phyloP scores from a whole-genome alignment of 192 early-diverging fungal genomes.

The Umbelopsis sp. region DNA sequence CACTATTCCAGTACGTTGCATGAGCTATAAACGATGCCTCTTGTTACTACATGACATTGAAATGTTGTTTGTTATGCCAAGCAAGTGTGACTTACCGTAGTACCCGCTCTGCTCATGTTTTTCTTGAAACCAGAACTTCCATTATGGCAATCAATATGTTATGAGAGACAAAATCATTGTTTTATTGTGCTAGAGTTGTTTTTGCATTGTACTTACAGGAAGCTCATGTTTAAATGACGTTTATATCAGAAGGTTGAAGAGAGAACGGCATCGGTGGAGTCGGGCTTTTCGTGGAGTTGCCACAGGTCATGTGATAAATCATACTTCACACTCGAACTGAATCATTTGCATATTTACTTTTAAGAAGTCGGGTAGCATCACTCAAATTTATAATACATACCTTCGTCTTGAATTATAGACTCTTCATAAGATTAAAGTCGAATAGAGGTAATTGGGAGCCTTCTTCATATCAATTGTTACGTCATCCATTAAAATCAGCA shows the following conservation, averaged over 20 bases:
- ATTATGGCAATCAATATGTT: background rate
- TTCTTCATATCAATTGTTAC: too few relatives aligned
- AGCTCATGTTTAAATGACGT: constrained; percentile 27
- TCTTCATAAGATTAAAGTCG: too few relatives aligned
- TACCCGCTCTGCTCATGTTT: constrained; percentile 76
- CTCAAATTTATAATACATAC: too few relatives aligned
- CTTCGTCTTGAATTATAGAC: too few relatives aligned
- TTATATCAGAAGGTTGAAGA: background rate
- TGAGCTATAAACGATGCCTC: constrained; percentile 36
- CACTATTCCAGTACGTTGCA: constrained; percentile 73
- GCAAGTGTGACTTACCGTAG: constrained; percentile 44
- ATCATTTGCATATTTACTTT: too few relatives aligned
- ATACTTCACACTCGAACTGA: background rate
- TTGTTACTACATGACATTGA: background rate
- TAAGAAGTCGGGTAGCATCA: too few relatives aligned
- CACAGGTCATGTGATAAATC: background rate
- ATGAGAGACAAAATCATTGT: background rate
- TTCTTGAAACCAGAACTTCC: constrained; percentile 85
- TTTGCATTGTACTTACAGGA: constrained; percentile 27
- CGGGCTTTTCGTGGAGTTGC: background rate
- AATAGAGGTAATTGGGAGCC: too few relatives aligned
- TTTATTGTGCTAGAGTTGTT: background rate
- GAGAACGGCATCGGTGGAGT: background rate
- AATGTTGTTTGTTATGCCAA: background rate
- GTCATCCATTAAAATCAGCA: too few relatives aligned